These are phyloP conservation scores for Gnetum montanum DNA, from an alignment of 75 land plant genomes.

Conservation along the genomic window DNA sequence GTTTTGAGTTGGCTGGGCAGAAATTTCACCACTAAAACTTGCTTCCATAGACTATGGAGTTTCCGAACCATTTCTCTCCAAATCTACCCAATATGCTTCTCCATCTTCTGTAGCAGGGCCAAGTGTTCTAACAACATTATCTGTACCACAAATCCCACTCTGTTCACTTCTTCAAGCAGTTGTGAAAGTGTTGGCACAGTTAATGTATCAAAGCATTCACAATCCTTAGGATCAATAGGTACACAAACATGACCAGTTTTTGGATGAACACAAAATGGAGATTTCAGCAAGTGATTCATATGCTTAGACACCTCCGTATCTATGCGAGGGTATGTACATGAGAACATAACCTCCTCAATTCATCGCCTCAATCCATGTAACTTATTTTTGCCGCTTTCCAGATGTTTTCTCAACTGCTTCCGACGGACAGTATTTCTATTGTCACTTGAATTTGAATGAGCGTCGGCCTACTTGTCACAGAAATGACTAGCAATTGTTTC, in stretches of 20 bases:
- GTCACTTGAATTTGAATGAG: conserved; percentile 33
- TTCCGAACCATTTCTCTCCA: conserved; percentile 80
- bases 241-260: conserved; percentile 98
- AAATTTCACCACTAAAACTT: conserved; percentile 41
- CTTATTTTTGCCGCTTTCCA: conserved; percentile 83
- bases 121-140: conserved; percentile 38
- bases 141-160: conserved; percentile 62
- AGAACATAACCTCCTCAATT: conserved; percentile 88
- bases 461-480: conserved; percentile 48
- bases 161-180: conserved; percentile 61
- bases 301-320: conserved; percentile 97
- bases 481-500: conserved; percentile 35
- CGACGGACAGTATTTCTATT: conserved; percentile 60
- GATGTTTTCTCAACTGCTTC: conserved; percentile 60
- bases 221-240: conserved; percentile 82
- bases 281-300: conserved; percentile 93
- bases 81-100: conserved; percentile 49
- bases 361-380: conserved; percentile 52
- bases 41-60: conserved; percentile 50
- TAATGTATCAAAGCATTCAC: conserved; percentile 93
- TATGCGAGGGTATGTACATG: conserved; percentile 88
- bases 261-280: conserved; percentile 99
- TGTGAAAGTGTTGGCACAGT: conserved; percentile 80
- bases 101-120: conserved; percentile 67
- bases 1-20: conserved; percentile 25